Base-by-base conservation (phyloP, 169 alveolate genomes). In the Plasmodium chabaudi region DNA sequence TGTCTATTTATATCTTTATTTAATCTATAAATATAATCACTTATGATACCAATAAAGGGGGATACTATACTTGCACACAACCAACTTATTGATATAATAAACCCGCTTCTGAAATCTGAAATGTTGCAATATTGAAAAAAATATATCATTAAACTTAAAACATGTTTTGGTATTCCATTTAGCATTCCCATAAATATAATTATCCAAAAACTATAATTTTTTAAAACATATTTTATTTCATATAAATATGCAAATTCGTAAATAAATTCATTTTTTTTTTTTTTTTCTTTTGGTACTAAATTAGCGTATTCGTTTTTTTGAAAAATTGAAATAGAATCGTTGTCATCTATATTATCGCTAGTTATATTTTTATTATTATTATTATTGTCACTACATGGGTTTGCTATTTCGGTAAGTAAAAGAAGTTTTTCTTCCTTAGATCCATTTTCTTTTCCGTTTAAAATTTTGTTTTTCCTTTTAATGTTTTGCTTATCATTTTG, bases 71-170 rank as follows among this genome's bases (percentile, higher is more conserved):
- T 91, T 3, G 94, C 94, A 55, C 93, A 86, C 7, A 91, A 57
- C 94, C 94, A 91, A 57, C 94, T 91, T 59, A 89, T 46, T 42
- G 94, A 91, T 25, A 88, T 88, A 1, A 91, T 92, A 1, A 87
- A 69, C 13, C 93, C 92, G 39, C 93, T 87, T 72, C 73, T 55
- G 51, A 91, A 91, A 87, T 91, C 92, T 7, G 89, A 79, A n/a
- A 91, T 88, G 47, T 92, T 92, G 71, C 94, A 91, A 61, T 91
- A 91, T 84, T 91, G 94, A 49, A 91, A 74, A 91, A 91, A 91
- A 91, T 88, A 88, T 57, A 91, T 91, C 74, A 92, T 91, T 82
- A 91, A 87, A 27, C 88, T 87, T 42, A 91, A 64, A 10, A 92
- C 91, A 74, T 91, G 94, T 9, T 74, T 91, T 34, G 94, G 94